Base-by-base conservation (phyloP, 192 early-diverging fungal species). In the Rhizoclosmatium globosum region DNA sequence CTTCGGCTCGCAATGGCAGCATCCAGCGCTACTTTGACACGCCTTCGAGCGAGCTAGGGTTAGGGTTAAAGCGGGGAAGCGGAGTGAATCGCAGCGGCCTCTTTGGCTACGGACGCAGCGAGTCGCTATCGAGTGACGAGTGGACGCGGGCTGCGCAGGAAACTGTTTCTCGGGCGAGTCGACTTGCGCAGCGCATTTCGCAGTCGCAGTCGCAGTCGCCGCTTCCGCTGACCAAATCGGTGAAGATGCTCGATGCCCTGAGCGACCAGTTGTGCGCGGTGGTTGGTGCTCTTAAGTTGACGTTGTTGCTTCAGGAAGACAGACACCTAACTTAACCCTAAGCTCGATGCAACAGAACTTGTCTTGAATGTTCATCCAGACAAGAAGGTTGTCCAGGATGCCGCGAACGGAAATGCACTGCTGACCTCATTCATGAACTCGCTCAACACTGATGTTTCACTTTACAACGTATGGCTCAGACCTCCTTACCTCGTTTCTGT, bases 331-430 rank as follows among this genome's bases (percentile, higher is more conserved):
- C 17, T 17, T 53, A 53, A 0, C 50, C 19, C 53, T n/a, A 9
- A 62, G 60, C 93, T 98, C 82, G 98, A 99, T 73, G 89, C 92
- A 53, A 92, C 94, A 0, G 98, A 99, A 81, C 91, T 99, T n/a
- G 86, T 98, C 3, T 90, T 96, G 45, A 94, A 94, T 76, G 92
- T 95, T 45, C 97, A 98, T 72, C 95, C 98, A 0, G 92, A 95
- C 79, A 71, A 73, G 74, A 75, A 69, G 39, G 94, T 91, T 83
- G 85, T 92, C 64, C 80, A 87, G 47, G 93, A 91, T 3, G 97
- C 98, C 1, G 93, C 96, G 77, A 79, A 87, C 2, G 94, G 92
- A 1, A 95, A 95, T 77, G 83, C 87, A 43, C 81, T 87, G 39
- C 82, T 98, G 71, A 94, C 92, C 41, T 90, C 90, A 4, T 95